Evolutionary conservation across 805 yeast species (phyloP), one percentile per base, ranked within the genome.

Genomic region (Saitoella complicata): DNA sequence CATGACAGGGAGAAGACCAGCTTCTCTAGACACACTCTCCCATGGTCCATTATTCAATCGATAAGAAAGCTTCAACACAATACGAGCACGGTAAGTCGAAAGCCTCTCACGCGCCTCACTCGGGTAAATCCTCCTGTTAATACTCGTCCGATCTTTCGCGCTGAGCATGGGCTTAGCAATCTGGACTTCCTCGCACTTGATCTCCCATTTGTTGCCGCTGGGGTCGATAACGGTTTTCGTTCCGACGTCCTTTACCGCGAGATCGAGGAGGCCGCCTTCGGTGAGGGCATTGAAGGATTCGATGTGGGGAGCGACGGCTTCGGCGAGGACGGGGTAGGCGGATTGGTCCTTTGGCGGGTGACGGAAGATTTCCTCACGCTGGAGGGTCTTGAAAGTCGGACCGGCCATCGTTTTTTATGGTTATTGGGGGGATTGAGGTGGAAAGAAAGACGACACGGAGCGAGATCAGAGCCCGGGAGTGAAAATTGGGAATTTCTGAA

Each of bases 201-300:
- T 75, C 45, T 38, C 5, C 21, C 39, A 29, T 37, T 33, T 34
- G 38, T 34, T 41, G 13, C 37, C 43, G 29, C 95, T 95, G 48
- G 80, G 76, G 62, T 91, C 98, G 58, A 84, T 88, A 8, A 85
- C 78, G 11, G 86, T 76, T 57, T 79, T 83, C 48, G 74, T 64
- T 7, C 97, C 98, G 49, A 91, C 85, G 58, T 91, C 97, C 55
- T 79, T 71, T 40, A 80, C 93, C 1, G 82, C 96, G 43, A 80
- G 66, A 60, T 87, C 85, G 48, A 91, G 68, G 30, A 91, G 62
- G 5, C 95, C 95, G 39, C 94, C 95, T 47, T 83, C 94, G 29
- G 94, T 82, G 46, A 91, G 69, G 5, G 96, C 96, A 69, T 91
- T 81, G 70, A 91, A 91, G 1, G 97, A 88, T 6, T 94, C 96